These are phyloP conservation scores for Mucor indicus DNA, from an alignment of 371 early-diverging fungal genomes.

Conservation along the genomic window DNA sequence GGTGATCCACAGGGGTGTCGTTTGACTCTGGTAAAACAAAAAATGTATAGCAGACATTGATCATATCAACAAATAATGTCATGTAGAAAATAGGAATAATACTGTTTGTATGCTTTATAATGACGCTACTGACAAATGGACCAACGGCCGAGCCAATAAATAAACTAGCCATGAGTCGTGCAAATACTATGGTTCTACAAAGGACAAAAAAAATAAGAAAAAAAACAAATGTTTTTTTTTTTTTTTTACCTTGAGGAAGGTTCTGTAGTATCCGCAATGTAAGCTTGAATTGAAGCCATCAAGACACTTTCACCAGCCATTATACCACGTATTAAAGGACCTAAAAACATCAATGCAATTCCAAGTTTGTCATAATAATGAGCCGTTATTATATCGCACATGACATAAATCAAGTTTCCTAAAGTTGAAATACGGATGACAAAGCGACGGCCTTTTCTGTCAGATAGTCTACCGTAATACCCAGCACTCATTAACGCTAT, in stretches of 20 bases:
- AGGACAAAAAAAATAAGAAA: background rate
- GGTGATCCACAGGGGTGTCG: background rate
- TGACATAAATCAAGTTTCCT: conserved; percentile 22
- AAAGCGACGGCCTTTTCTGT: conserved; percentile 26
- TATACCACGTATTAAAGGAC: conserved; percentile 33
- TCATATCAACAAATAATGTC: conserved; percentile 16
- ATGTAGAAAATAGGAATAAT: conserved; percentile 36
- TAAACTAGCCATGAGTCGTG: conserved; percentile 28
- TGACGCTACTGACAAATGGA: conserved; percentile 13
- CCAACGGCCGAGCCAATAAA: conserved; percentile 31
- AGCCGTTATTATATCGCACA: conserved; percentile 19
- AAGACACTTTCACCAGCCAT: conserved; percentile 30
- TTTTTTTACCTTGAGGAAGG: conserved; percentile 15
- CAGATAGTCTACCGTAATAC: conserved; percentile 38
- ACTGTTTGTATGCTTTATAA: conserved; percentile 21
- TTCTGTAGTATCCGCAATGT: conserved; percentile 39
- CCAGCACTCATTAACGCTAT: conserved; percentile 34
- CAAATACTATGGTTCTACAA: conserved; percentile 30
- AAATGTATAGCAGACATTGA: conserved; percentile 18
- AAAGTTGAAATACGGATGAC: conserved; percentile 26
- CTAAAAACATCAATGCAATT: conserved; percentile 27
- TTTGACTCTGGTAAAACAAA: conserved; percentile 49
- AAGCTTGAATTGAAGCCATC: conserved; percentile 35
- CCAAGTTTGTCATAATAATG: conserved; percentile 25
- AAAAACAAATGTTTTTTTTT: background rate